Base-by-base conservation (phyloP, 345 rosid species). In the Triadica sebifera region DNA sequence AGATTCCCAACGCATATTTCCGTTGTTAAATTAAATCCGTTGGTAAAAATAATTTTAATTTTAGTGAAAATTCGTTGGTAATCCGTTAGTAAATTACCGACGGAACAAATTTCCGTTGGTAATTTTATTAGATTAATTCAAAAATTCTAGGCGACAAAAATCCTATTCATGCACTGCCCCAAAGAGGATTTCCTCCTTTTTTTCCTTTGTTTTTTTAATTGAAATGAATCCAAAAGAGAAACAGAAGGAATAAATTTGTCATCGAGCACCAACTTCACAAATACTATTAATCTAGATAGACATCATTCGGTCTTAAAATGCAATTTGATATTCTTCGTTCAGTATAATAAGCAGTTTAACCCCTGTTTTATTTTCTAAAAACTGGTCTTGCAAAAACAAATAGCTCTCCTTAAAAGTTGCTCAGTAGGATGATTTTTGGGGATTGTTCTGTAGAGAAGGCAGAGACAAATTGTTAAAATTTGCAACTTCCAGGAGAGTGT, bases 391-490 rank as follows among this genome's bases (percentile, higher is more conserved):
- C 20, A 53, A 24, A 71, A 39, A 55, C 49, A n/a, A 12, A 43
- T 43, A 3, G 60, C 67, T 17, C 29, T 38, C 9, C 8, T 34
- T 24, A 51, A 8, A 19, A 6, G 12, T 45, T 59, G 49, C 51
- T 87, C 83, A 90, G 78, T 88, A 90, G 80, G 88, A 90, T 10
- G 89, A 84, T 68, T 90, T 90, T 22, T 93, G 84, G 24, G 95
- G 95, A 76, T 90, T 90, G 81, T 81, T 81, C 95, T 90, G 90
- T 51, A 57, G n/a, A 61, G 16, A 22, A 64, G 25, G 25, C 41
- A 71, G 10, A 63, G 45, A 72, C 16, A 29, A 41, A 57, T 70
- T 37, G 58, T 46, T 37, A 60, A 66, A 29, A 20, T 24, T 24
- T 66, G 55, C 65, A 66, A 66, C 37, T 53, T 45, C 39, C 16